These are phyloP conservation scores for Rosa persica DNA, from an alignment of 306 rosid species.

Conservation along the genomic window DNA sequence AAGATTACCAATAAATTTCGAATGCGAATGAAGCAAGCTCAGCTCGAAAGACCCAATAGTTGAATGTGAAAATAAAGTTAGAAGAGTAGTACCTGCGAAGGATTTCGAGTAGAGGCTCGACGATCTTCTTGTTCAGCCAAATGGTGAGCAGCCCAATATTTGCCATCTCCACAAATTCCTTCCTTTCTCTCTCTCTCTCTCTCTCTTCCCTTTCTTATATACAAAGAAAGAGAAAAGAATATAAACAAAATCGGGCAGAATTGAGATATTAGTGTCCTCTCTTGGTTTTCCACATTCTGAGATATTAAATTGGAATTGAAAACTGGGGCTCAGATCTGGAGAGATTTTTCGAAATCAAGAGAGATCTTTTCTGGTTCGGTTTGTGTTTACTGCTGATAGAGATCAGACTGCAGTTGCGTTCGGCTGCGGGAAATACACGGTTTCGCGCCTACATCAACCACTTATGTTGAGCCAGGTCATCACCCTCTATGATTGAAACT, in stretches of 20 bases:
- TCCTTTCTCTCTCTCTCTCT: neutral
- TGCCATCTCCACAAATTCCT: slow-evolving; percentile 1
- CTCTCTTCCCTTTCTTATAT: neutral
- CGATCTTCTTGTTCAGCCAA: slow-evolving; percentile 69
- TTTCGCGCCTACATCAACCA: neutral
- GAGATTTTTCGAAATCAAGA: neutral
- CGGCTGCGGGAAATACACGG: neutral
- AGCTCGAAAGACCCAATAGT: too few relatives aligned
- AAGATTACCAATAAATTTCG: neutral
- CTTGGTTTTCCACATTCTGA: neutral
- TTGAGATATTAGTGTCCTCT: neutral
- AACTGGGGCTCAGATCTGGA: slow-evolving; percentile 1
- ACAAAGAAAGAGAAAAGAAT: neutral
- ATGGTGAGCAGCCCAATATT: neutral
- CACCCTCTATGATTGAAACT: neutral
- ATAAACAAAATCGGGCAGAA: neutral
- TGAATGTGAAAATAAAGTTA: too few relatives aligned
- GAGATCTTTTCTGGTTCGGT: neutral
- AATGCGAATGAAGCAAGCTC: too few relatives aligned
- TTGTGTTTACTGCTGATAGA: neutral
- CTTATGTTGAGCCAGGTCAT: neutral
- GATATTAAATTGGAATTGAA: neutral
- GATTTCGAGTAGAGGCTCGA: slow-evolving; percentile 66
- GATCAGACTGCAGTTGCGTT: neutral
- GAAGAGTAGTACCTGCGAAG: slow-evolving; percentile 54